Evolutionary conservation across 225 moss, liverwort and hornwort species (phyloP), one percentile per base, ranked within the genome.

Genomic region (Takakia lepidozioides): DNA sequence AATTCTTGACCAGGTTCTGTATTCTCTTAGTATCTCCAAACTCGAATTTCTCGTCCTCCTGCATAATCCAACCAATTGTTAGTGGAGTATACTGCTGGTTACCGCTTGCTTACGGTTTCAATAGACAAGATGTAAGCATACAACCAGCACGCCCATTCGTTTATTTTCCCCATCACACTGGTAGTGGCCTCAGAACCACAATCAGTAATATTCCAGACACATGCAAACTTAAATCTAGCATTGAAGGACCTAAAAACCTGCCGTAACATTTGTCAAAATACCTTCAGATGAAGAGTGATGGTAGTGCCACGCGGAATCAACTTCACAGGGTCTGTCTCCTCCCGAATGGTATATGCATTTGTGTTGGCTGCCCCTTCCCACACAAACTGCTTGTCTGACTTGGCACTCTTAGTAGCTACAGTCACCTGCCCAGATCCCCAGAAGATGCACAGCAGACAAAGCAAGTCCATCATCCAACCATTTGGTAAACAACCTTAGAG

Each of bases 321-420:
- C 32, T 70, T 80, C 21, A 72, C 63, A 40, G 80, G 18, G 27
- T 84, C 76, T 17, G 42, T 61, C 49, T 84, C 84, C 61, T 84
- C 84, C 42, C 58, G 52, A 32, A 84, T 61, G 19, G 72, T 67
- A 38, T 62, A 84, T 8, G 75, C 70, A 51, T 72, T 84, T 51
- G 50, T 70, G 58, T 80, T 61, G 32, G 80, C 69, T 44, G 67
- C 64, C 61, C 80, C 84, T 66, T 84, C 84, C 84, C 84, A 84
- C 22, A 80, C 73, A 65, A 51, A 84, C 45, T 84, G 84, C 63
- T 73, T 80, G 17, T 67, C 61, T 10, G 75, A 72, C 35, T 59
- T 84, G 43, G 75, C 44, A 64, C 75, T 84, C 58, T 46, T 84
- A 1, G 84, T 80, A 19, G 72, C 61, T 57, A 84, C 84, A 38